Percentiles rank a stretch among this genome's conserved stretches.
Conservation (phyloP, 164 flowering plant genomes). For the Nymphaea thermarum region DNA sequence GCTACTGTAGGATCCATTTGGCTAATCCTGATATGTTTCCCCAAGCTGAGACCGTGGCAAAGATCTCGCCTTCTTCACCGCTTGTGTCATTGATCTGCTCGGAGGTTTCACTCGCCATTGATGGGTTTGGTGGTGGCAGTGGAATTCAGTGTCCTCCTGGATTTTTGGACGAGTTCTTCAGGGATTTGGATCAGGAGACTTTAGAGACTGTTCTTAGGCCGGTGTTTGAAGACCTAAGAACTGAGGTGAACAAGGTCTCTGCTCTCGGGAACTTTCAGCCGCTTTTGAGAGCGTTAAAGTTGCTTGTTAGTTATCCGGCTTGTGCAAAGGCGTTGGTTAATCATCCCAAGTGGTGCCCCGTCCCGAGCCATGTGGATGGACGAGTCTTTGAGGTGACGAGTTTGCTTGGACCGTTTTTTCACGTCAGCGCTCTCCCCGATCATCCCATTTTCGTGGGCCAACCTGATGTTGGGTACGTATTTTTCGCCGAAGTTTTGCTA, state of each 20-base stretch:
- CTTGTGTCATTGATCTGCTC: constrained; percentile 57
- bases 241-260: constrained; percentile 61
- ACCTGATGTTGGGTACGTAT: constrained; percentile 95
- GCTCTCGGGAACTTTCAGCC: constrained; percentile 88
- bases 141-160: constrained; percentile 53
- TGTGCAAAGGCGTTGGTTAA: constrained; percentile 71
- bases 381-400: constrained; percentile 91
- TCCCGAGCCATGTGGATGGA: constrained; percentile 60
- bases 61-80: constrained; percentile 28
- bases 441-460: constrained; percentile 58
- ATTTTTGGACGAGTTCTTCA: constrained; percentile 79
- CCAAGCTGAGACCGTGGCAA: background rate
- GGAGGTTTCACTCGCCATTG: constrained; percentile 40
- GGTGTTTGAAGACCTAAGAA: constrained; percentile 80
- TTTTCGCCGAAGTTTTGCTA: background rate
- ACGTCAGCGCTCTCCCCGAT: constrained; percentile 94
- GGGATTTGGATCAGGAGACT: constrained; percentile 65
- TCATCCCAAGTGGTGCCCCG: constrained; percentile 87
- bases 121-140: constrained; percentile 39
- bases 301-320: constrained; percentile 48
- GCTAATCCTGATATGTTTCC: constrained; percentile 73
- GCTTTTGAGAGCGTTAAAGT: constrained; percentile 63
- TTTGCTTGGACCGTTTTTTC: constrained; percentile 93
- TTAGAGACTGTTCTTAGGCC: constrained; percentile 51
- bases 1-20: constrained; percentile 68